A percentile compares a stretch with the other conserved stretches of the same genome.
Evolutionary conservation across 306 rosid genomes (phyloP).

Genomic region (Styphnolobium japonicum): DNA sequence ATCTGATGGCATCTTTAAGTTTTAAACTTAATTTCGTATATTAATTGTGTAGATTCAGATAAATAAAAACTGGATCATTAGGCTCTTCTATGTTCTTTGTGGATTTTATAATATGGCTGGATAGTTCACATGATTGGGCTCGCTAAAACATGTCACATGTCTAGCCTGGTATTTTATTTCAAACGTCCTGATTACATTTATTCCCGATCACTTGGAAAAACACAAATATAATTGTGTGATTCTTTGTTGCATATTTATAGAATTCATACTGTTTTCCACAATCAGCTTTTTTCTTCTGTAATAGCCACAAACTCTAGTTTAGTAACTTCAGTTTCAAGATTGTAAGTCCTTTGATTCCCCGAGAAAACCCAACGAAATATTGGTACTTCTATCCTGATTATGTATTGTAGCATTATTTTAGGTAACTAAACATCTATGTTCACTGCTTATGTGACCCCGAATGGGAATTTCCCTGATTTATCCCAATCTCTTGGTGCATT

Average conservation of each 20-base stretch:
- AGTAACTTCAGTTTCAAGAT: not conserved
- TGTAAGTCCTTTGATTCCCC: not conserved
- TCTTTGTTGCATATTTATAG: not conserved
- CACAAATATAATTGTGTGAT: not conserved
- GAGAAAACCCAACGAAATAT: not conserved
- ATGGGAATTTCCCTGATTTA: not conserved
- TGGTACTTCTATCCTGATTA: not conserved
- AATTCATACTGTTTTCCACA: not conserved
- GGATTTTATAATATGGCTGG: not conserved
- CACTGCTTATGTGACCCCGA: not conserved
- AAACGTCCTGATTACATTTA: conserved; percentile 9
- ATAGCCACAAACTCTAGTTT: not conserved
- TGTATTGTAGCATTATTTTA: not conserved
- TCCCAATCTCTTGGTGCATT: not conserved
- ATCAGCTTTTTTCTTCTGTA: not conserved
- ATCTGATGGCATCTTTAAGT: not conserved
- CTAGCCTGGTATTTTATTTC: not conserved
- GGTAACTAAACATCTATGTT: not conserved
- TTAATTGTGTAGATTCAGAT: conserved; percentile 1
- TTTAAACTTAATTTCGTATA: not conserved
- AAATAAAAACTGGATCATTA: not conserved
- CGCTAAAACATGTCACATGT: not conserved
- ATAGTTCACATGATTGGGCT: not conserved
- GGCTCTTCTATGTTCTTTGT: not conserved
- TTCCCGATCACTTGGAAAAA: not conserved